These are phyloP conservation scores for Echria macrotheca DNA, from an alignment of 495 filamentous ascomycete species.

Conservation along the genomic window DNA sequence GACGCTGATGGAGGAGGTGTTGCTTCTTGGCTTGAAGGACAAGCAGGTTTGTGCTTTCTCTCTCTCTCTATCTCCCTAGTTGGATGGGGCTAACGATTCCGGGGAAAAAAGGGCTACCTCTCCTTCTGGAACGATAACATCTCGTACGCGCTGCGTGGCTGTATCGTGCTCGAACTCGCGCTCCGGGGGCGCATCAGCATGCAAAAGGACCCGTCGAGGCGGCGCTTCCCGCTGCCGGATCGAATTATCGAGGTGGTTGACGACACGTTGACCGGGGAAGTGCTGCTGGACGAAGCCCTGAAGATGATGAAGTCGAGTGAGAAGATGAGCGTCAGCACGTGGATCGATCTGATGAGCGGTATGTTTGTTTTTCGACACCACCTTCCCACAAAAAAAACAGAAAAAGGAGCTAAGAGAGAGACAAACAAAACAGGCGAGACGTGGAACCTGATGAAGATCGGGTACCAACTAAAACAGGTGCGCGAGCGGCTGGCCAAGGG, in stretches of 20 bases:
- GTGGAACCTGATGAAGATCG: slow-evolving; percentile 99
- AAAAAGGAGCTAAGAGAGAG: background rate
- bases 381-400: background rate
- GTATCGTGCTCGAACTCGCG: slow-evolving; percentile 95
- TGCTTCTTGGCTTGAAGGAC: slow-evolving; percentile 92
- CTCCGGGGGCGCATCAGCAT: slow-evolving; percentile 96
- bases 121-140: slow-evolving; percentile 99
- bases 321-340: slow-evolving; percentile 98
- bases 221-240: slow-evolving; percentile 88
- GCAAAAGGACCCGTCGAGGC: slow-evolving; percentile 91
- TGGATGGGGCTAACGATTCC: background rate
- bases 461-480: slow-evolving; percentile 98
- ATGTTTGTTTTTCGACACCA: slow-evolving; percentile 24
- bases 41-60: slow-evolving; percentile 68
- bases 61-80: background rate
- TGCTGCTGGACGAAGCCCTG: slow-evolving; percentile 93
- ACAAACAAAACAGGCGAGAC: slow-evolving; percentile 99
- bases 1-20: slow-evolving; percentile 96
- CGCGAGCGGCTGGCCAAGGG: slow-evolving; percentile 95
- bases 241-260: slow-evolving; percentile 94
- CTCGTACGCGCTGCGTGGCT: slow-evolving; percentile 92
- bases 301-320: slow-evolving; percentile 99
- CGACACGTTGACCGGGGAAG: slow-evolving; percentile 94
- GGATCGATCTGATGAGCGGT: slow-evolving; percentile 99
- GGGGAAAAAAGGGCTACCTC: slow-evolving; percentile 69